Conservation (phyloP, 2,329 filamentous ascomycete genomes). For the Lecanicillium sp. region DNA sequence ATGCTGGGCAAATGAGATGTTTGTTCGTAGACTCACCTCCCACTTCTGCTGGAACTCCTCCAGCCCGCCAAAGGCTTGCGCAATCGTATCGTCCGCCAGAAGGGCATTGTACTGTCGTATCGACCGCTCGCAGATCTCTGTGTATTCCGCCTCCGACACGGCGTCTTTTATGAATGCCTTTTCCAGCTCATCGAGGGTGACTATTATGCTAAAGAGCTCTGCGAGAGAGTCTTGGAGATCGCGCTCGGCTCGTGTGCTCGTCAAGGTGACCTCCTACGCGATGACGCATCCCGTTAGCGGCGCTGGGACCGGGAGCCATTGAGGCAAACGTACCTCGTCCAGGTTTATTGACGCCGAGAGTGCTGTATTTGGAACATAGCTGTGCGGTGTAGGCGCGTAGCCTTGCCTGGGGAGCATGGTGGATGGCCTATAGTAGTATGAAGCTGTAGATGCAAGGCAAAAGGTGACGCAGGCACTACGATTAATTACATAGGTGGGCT, state of each 20-base stretch:
- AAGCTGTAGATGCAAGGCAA: constrained; percentile 10
- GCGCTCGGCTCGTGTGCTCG: constrained; percentile 78
- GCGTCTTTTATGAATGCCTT: constrained; percentile 97
- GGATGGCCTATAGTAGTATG: constrained; percentile 18
- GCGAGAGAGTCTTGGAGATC: constrained; percentile 94
- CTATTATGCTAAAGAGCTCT: constrained; percentile 95
- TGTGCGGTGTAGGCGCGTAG: constrained; percentile 85
- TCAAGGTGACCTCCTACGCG: constrained; percentile 80
- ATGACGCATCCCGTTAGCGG: constrained; percentile 17
- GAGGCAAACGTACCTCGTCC: constrained; percentile 61
- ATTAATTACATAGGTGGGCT: too few relatives aligned
- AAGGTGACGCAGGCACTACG: too few relatives aligned
- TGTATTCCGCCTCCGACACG: constrained; percentile 85
- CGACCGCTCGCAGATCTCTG: constrained; percentile 88
- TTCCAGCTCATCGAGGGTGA: constrained; percentile 90
- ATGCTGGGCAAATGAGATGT: not conserved
- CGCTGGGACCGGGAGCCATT: not conserved
- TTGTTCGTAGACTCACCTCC: constrained; percentile 56
- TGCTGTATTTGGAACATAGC: constrained; percentile 79
- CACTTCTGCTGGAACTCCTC: constrained; percentile 89
- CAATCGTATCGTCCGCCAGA: constrained; percentile 82
- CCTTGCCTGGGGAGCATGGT: constrained; percentile 57
- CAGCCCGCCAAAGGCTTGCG: constrained; percentile 77
- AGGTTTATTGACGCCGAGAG: constrained; percentile 87
- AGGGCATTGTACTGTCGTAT: constrained; percentile 97